Conservation (phyloP, 2,329 filamentous ascomycete genomes). For the Verticillium tricorpus region DNA sequence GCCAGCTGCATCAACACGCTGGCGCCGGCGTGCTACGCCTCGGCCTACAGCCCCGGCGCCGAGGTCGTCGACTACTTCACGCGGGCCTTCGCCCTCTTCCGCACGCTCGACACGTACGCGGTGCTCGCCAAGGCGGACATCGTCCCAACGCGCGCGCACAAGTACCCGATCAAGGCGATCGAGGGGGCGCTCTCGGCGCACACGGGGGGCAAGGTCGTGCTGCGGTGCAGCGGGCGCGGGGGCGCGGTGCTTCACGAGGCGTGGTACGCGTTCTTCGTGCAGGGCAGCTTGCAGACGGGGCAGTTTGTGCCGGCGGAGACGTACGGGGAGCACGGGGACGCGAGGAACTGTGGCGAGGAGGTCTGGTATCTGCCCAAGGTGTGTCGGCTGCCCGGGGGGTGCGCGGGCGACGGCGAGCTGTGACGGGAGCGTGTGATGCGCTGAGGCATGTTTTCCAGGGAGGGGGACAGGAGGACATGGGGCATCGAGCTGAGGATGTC, state of each 20-base stretch:
- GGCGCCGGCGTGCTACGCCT: slow-evolving; percentile 57
- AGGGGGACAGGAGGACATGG: not conserved
- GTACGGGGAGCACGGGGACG: slow-evolving; percentile 29
- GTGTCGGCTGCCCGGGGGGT: slow-evolving; percentile 12
- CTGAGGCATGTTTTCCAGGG: not conserved
- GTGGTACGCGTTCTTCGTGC: slow-evolving; percentile 50
- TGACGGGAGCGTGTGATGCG: not conserved
- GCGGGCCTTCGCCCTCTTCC: slow-evolving; percentile 36
- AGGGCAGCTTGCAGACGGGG: slow-evolving; percentile 46
- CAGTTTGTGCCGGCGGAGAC: slow-evolving; percentile 39
- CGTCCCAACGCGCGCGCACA: slow-evolving; percentile 25
- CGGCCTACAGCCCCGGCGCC: slow-evolving; percentile 38
- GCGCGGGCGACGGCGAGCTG: slow-evolving; percentile 6
- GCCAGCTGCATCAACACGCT: slow-evolving; percentile 70
- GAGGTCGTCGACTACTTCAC: slow-evolving; percentile 42
- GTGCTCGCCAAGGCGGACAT: slow-evolving; percentile 32
- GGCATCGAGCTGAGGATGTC: not conserved
- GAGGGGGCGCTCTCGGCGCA: slow-evolving; percentile 34
- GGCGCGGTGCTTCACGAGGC: slow-evolving; percentile 41
- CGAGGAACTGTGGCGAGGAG: slow-evolving; percentile 32
- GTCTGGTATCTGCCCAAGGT: slow-evolving; percentile 37
- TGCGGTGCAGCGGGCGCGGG: slow-evolving; percentile 34
- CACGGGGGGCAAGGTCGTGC: slow-evolving; percentile 39
- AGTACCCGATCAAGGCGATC: slow-evolving; percentile 39
- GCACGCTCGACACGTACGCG: slow-evolving; percentile 35